These are phyloP conservation scores for Taxillus chinensis DNA, from an alignment of 164 flowering plant species.

Conservation along the genomic window DNA sequence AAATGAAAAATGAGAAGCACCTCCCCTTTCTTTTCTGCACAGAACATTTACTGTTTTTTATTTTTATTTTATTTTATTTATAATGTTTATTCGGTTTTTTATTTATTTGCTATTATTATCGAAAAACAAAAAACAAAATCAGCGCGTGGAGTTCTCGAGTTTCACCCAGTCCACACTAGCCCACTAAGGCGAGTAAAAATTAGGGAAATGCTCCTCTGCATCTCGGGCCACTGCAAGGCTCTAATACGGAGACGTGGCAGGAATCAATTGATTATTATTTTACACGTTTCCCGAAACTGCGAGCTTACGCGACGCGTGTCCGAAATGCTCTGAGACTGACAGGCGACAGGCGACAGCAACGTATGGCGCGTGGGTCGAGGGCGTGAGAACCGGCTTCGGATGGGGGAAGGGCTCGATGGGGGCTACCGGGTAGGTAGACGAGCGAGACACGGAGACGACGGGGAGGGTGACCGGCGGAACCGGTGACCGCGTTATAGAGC, in stretches of 20 bases:
- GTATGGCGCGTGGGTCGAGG: neutral
- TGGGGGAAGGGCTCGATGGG: constrained; percentile 13
- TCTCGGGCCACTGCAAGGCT: too few species aligned
- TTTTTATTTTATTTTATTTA: neutral
- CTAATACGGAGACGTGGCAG: too few species aligned
- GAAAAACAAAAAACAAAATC: too few species aligned
- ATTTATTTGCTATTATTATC: too few species aligned
- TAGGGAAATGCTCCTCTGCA: too few species aligned
- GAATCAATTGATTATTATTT: too few species aligned
- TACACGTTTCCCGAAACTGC: neutral
- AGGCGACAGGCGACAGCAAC: neutral
- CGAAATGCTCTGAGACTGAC: neutral
- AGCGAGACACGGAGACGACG: neutral
- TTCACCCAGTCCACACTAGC: too few species aligned
- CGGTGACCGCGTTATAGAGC: constrained; percentile 12
- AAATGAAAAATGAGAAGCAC: constrained; percentile 2
- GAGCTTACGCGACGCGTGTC: neutral
- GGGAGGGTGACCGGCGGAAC: constrained; percentile 17
- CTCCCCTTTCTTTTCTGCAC: neutral
- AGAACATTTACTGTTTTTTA: neutral
- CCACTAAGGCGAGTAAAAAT: too few species aligned
- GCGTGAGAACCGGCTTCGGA: constrained; percentile 11
- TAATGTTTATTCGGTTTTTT: neutral
- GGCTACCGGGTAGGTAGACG: constrained; percentile 18
- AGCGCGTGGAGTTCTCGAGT: too few species aligned